These are phyloP conservation scores for Syncephalastrum monosporum DNA, from an alignment of 371 early-diverging fungal genomes.

Conservation along the genomic window DNA sequence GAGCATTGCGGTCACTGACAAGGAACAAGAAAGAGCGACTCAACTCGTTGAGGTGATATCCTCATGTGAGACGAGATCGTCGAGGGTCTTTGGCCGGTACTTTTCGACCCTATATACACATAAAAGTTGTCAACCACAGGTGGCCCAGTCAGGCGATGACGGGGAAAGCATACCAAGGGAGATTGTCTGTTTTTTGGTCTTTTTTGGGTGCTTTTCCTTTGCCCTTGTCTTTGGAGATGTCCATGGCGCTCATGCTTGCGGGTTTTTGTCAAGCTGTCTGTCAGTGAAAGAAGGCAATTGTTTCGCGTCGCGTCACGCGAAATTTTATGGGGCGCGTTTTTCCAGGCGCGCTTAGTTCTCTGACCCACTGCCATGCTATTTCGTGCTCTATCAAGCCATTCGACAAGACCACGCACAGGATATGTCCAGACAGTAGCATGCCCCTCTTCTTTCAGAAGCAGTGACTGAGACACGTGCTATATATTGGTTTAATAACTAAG, in stretches of 20 bases:
- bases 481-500: no score
- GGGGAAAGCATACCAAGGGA: conserved; percentile 25
- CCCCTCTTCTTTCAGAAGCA: no score
- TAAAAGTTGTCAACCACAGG: neutral
- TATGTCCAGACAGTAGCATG: no score
- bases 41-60: conserved; percentile 87
- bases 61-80: conserved; percentile 89
- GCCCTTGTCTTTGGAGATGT: conserved; percentile 29
- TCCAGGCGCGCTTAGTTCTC: no score
- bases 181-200: conserved; percentile 20
- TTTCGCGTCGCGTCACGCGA: no score
- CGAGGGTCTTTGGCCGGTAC: conserved; percentile 83
- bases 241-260: conserved; percentile 28
- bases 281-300: no score
- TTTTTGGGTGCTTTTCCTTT: conserved; percentile 23
- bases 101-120: conserved; percentile 88
- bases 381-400: no score
- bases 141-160: neutral
- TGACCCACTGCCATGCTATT: no score
- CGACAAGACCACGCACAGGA: no score
- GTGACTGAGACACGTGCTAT: no score
- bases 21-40: neutral
- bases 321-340: no score
- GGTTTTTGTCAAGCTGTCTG: no score
- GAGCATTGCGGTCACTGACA: neutral